Base-by-base conservation (phyloP, 805 yeast genomes). In the Brettanomyces sp. region DNA sequence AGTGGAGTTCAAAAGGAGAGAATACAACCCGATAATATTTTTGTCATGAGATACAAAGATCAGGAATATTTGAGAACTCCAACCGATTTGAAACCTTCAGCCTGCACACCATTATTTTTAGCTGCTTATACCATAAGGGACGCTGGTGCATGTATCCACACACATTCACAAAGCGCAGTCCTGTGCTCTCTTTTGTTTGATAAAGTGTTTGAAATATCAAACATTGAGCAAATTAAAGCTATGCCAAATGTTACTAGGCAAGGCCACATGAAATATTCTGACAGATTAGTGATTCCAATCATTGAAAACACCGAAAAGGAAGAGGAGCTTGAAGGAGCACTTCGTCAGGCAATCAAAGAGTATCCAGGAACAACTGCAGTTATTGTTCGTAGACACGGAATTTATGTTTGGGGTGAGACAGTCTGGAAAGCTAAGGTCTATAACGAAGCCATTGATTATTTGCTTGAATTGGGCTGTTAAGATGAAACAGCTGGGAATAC, bases 1-100 rank as follows among this genome's bases (percentile, higher is more conserved):
- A 85, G 95, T n/a, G 97, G 97, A 1, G 95, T 90, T 7, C 96
- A 90, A 60, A 90, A 90, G 66, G 98, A 90, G 61, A 70, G 89
- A 49, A 81, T 90, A 78, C 65, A 73, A 37, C 95, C 95, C 4
- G 73, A 75, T 51, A 87, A 91, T 59, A 74, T 90, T 78, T 87
- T 87, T 62, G 87, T 87, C 12, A 78, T 80, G 67, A 80, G 80
- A 49, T 61, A 69, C n/a, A 67, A 72, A 4, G 69, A 75, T 6
- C 66, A 70, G 43, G 69, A 72, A 41, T 77, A 81, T 48, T 47
- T 83, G 13, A 65, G 84, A 35, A 68, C 68, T n/a, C 96, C 96
- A 2, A 60, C 69, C 40, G 63, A 65, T 11, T 80, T 74, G 63
- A 89, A 87, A 60, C 95, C 95, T n/a, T 83, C 93, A 28, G 95